These are phyloP conservation scores for Suillus decipiens DNA, from an alignment of 768 basidiomycete genomes.

Conservation along the genomic window DNA sequence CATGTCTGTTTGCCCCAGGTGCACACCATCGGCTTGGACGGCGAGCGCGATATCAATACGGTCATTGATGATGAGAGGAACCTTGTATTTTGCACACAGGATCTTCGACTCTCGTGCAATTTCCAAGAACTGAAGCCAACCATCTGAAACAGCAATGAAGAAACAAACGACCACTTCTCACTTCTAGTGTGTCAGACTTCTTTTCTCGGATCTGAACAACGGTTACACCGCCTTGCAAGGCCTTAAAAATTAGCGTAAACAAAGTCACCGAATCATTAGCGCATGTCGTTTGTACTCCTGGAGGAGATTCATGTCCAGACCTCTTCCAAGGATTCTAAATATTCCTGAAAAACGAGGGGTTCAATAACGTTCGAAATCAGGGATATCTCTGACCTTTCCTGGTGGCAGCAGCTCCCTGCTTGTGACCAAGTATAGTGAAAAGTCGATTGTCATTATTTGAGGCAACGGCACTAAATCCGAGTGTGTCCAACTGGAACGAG, in stretches of 20 bases:
- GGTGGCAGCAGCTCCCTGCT: conserved; percentile 75
- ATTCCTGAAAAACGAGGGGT: conserved; percentile 46
- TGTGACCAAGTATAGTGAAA: conserved; percentile 86
- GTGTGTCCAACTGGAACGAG: not conserved
- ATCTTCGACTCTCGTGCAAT: conserved; percentile 69
- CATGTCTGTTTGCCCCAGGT: conserved; percentile 90
- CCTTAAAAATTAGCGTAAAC: conserved; percentile 40
- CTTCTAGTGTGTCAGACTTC: conserved; percentile 75
- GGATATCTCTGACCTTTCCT: conserved; percentile 55
- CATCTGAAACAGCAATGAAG: conserved; percentile 1
- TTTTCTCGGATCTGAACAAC: conserved; percentile 92
- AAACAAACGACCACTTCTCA: conserved; percentile 34
- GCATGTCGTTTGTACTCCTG: not conserved
- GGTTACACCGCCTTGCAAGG: conserved; percentile 85
- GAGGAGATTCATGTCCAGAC: conserved; percentile 35
- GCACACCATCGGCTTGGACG: conserved; percentile 75
- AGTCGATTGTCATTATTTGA: conserved; percentile 43
- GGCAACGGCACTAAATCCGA: not conserved
- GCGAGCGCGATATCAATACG: conserved; percentile 87
- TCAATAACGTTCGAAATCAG: conserved; percentile 2
- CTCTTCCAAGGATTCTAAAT: conserved; percentile 74
- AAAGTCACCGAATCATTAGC: not conserved
- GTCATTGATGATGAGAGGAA: conserved; percentile 88
- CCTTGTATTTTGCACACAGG: conserved; percentile 72
- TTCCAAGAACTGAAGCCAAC: conserved; percentile 62